Evolutionary conservation across 2,329 filamentous ascomycete species (phyloP).

Genomic region (Remersonia thermophila): DNA sequence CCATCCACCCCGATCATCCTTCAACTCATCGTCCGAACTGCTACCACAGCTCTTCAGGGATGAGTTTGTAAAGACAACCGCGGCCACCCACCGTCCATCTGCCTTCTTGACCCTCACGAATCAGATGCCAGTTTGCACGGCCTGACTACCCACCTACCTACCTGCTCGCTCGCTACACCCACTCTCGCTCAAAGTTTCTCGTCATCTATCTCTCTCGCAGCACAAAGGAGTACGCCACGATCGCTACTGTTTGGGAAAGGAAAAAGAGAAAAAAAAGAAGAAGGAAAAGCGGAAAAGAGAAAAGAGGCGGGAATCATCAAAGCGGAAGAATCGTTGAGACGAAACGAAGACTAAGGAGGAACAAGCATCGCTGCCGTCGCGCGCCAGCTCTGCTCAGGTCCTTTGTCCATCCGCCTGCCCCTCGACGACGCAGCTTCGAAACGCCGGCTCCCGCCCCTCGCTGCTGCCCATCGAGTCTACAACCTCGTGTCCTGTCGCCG

Average conservation of each 20-base stretch:
- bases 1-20: slow-evolving; percentile 1
- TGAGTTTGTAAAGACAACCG: slow-evolving; percentile 1
- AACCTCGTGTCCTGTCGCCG: background rate
- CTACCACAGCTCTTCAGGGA: slow-evolving; percentile 5
- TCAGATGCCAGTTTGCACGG: slow-evolving; percentile 11
- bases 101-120: background rate
- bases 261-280: slow-evolving; percentile 12
- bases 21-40: background rate
- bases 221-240: slow-evolving; percentile 19
- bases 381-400: too few relatives aligned
- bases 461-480: background rate
- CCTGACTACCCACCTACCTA: slow-evolving; percentile 4
- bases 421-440: background rate
- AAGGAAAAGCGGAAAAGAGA: slow-evolving; percentile 5
- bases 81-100: slow-evolving; percentile 1
- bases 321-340: slow-evolving; percentile 1
- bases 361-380: background rate
- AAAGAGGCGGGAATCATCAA: too few relatives aligned
- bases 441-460: background rate
- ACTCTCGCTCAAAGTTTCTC: slow-evolving; percentile 20
- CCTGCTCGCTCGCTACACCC: slow-evolving; percentile 11
- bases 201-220: slow-evolving; percentile 14
- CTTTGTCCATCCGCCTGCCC: too few relatives aligned
- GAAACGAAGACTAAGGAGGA: background rate
- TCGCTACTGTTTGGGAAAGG: slow-evolving; percentile 25